Evolutionary conservation across 1,284 basidiomycete genomes (phyloP), one percentile per base, ranked within the genome.

Genomic region (Pseudozyma sp.): DNA sequence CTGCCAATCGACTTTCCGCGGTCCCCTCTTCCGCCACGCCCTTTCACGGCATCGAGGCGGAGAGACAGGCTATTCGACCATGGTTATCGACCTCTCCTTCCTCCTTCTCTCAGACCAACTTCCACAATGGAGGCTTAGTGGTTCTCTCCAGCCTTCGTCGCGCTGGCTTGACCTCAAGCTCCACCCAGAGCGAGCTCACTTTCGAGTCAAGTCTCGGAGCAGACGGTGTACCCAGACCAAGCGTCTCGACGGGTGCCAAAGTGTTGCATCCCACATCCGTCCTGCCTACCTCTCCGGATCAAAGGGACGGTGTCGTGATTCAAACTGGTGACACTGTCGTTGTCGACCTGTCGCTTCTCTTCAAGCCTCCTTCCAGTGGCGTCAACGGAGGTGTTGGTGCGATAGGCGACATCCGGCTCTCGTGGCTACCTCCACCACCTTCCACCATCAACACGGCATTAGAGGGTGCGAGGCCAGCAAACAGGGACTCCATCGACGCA

Each of bases 101-200:
- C 12, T 18, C 57, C 38, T 13, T n/a, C 25, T 35, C 40, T 21
- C 21, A 21, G 34, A 7, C 38, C 38, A 40, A 21, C 47, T 50
- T 43, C 52, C 5, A 31, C 16, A 9, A 51, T 31, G 52, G 61
- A 16, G 67, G 60, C 1, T 25, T 70, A 40, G 53, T 70, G 13
- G 53, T 70, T 19, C 49, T 70, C 0, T 70, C 67, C 6, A 57
- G 53, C 4, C 44, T 70, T 10, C 57, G 67, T 45, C 57, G 53
- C 18, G 67, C 58, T 14, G 65, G 47, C n/a, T 14, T 14, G 31
- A 36, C 16, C 10, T 16, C 35, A 13, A 47, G 12, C 42, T 10
- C 25, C 21, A 31, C 25, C 6, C 25, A 31, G 25, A 38, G 38
- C n/a, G 25, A 48, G 9, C 25, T 60, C 39, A 60, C 55, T 13